Conservation (phyloP, 2,329 filamentous ascomycete species). For the Pseudogymnoascus sp. region DNA sequence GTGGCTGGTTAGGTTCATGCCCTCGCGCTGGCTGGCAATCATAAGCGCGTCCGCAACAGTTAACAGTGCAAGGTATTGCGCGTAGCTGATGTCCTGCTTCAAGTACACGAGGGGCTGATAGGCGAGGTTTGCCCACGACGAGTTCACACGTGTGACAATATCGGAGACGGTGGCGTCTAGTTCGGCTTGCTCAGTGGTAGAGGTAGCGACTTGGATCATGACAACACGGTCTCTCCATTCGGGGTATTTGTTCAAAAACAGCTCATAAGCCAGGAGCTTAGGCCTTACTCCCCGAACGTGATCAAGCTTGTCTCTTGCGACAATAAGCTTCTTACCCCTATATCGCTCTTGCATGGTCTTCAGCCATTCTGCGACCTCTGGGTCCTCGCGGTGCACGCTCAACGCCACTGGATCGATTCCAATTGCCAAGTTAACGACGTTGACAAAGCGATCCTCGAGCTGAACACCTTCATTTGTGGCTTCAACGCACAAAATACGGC, state of each 20-base stretch:
- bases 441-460: conserved; percentile 85
- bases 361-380: conserved; percentile 71
- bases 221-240: conserved; percentile 83
- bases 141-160: conserved; percentile 91
- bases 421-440: conserved; percentile 77
- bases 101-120: conserved; percentile 91
- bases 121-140: conserved; percentile 77
- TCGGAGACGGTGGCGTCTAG: conserved; percentile 83
- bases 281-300: conserved; percentile 86
- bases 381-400: conserved; percentile 58
- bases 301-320: conserved; percentile 89
- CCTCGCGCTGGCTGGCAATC: conserved; percentile 90
- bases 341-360: conserved; percentile 74
- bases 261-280: conserved; percentile 80
- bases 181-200: conserved; percentile 79
- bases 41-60: conserved; percentile 86
- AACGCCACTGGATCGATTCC: conserved; percentile 81
- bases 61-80: conserved; percentile 85
- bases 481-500: conserved; percentile 80
- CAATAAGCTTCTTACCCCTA: conserved; percentile 80
- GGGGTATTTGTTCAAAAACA: conserved; percentile 90
- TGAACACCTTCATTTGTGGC: conserved; percentile 82
- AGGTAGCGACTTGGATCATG: conserved; percentile 87
- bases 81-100: conserved; percentile 87
- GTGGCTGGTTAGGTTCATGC: conserved; percentile 94